Percentiles rank a stretch among this genome's conserved stretches.
phyloP scores from a whole-genome alignment of 2,329 filamentous ascomycete species.

The Arthrinium phaeospermum region DNA sequence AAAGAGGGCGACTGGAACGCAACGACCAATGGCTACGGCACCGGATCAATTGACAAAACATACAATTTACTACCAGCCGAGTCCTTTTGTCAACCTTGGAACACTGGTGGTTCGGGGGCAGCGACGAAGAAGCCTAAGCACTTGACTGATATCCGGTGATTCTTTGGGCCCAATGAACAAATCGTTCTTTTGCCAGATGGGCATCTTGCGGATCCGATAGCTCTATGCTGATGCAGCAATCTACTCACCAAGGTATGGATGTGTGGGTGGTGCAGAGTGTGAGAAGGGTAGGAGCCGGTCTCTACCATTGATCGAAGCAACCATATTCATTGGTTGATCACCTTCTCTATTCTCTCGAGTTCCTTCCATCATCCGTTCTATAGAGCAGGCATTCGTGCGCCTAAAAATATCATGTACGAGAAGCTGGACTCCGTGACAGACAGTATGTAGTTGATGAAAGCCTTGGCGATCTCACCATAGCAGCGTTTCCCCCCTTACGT shows the following conservation, averaged over 20 bases:
- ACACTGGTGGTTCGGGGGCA: not conserved
- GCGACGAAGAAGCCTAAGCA: not conserved
- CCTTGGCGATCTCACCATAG: not conserved
- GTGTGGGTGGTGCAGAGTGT: not conserved
- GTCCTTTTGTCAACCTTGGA: not conserved
- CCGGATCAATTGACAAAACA: constrained; percentile 8
- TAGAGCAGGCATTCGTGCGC: no score
- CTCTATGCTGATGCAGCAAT: not conserved
- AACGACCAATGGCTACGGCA: not conserved
- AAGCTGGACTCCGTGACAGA: not conserved
- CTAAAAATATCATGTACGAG: not conserved
- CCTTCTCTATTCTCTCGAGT: not conserved
- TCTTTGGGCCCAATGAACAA: not conserved
- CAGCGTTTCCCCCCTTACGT: not conserved
- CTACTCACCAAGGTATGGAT: not conserved
- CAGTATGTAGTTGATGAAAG: not conserved
- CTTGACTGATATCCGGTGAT: not conserved
- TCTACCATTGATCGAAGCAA: not conserved
- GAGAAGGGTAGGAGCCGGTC: not conserved
- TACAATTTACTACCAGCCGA: not conserved
- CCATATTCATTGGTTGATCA: no score
- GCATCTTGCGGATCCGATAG: not conserved
- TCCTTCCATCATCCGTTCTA: no score
- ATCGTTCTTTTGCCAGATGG: not conserved
- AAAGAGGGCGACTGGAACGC: constrained; percentile 4